Evolutionary conservation across 129 eudicot species (phyloP), one percentile per base, ranked within the genome.

Genomic region (Saussurea involucrata): DNA sequence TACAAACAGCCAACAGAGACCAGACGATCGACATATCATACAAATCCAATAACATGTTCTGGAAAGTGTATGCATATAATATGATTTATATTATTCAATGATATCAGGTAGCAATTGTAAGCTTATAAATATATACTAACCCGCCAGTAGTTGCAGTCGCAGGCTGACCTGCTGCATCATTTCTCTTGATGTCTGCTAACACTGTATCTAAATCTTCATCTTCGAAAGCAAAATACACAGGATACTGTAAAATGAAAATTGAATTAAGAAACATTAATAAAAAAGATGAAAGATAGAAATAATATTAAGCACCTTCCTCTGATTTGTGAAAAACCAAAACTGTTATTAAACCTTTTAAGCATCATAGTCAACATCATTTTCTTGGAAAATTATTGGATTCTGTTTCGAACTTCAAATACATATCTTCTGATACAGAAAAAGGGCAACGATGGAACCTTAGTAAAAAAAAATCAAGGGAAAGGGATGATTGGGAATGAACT

Each of bases 91-190:
- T n/a, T 68, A 2, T 68, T 34, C 55, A 17, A 8, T 20, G n/a
- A 71, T 40, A 57, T 15, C n/a, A 58, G 36, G 33, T 25, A 72
- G 61, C 40, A 55, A 55, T 29, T 70, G 49, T 49, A 73, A 12
- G 72, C 66, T 29, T 60, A 71, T 63, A 61, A 68, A 28, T 20
- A 64, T 75, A 12, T 42, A 92, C 97, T 82, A 75, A 95, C 97
- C 96, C 99, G 81, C 99, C 99, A 82, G 96, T 92, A 71, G 99
- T 95, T 69, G 99, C 95, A 76, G 97, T 89, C 15, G 97, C 99
- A 74, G 96, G 95, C 87, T 92, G 99, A 77, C 97, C 99, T 78
- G 86, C 81, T 27, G 88, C 96, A 90, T 92, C 99, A 31, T 85
- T 92, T 77, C 79, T 87, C 87, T 90, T 90, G 74, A 95, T 87